A percentile compares a stretch with the other conserved stretches of the same genome.
phyloP scores from a whole-genome alignment of 2,329 filamentous ascomycete genomes.

The Pseudocercospora eumusae region DNA sequence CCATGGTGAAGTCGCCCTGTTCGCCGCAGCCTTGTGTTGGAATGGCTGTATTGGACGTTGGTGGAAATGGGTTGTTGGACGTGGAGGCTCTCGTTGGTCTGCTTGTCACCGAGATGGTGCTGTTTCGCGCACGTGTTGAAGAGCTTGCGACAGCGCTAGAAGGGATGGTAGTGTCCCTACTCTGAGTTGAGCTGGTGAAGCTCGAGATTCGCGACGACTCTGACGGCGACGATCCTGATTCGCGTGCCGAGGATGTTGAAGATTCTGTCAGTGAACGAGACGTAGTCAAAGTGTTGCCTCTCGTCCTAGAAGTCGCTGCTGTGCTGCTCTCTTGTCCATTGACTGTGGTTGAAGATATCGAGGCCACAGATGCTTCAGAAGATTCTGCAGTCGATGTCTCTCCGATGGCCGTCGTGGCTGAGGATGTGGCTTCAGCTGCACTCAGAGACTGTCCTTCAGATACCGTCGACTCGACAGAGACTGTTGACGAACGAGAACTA shows the following conservation, averaged over 20 bases:
- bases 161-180: not conserved
- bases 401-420: not conserved
- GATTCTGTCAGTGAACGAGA: not conserved
- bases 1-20: slow-evolving; percentile 46
- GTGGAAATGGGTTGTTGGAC: slow-evolving; percentile 23
- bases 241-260: not conserved
- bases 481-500: not conserved
- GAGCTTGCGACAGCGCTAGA: slow-evolving; percentile 1
- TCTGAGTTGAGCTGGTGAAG: slow-evolving; percentile 1
- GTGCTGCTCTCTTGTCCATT: not conserved
- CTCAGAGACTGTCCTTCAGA: not conserved
- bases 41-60: slow-evolving; percentile 28
- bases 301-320: not conserved
- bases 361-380: not conserved
- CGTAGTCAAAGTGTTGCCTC: not conserved
- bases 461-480: not conserved
- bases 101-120: slow-evolving; percentile 2
- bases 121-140: slow-evolving; percentile 14
- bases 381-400: not conserved
- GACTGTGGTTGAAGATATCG: not conserved
- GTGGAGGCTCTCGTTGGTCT: slow-evolving; percentile 13
- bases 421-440: not conserved
- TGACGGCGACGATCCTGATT: not conserved
- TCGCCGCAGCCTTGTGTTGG: slow-evolving; percentile 44
- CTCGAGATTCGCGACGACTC: not conserved